Base-by-base conservation (phyloP, 495 filamentous ascomycete species). In the Talaromyces thailandensis region DNA sequence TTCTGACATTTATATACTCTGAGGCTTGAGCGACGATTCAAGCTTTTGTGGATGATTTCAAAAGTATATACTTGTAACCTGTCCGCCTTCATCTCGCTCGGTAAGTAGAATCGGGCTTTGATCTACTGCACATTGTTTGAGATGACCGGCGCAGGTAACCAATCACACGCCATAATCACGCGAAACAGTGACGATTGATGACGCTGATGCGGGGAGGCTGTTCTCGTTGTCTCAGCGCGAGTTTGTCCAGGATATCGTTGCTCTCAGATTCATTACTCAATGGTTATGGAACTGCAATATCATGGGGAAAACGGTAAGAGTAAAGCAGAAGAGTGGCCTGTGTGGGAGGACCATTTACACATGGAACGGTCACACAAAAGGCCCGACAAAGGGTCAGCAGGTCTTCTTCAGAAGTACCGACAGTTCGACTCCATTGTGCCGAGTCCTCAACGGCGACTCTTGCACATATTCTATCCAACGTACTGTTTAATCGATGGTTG, bases 171-270 rank as follows among this genome's bases (percentile, higher is more conserved):
- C 4, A 14, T 25, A 28, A 55, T 2, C 51, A 28, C 23, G 26
- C 51, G 11, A 55, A 55, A 25, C 12, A 55, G 51, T 28, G 23
- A 55, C 51, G 26, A 55, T 11, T 25, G 51, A 55, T 55, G 51
- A 55, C 51, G 51, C 51, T 55, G 51, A 55, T 55, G 51, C 51
- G 51, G 51, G 51, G 51, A 55, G 26, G 23, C 26, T 52, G 18
- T 14, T 52, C 45, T 51, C 6, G 48, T 52, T 52, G 48, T 52
- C 24, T 21, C 48, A 52, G 48, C 48, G 48, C 18, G 48, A 52
- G 48, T 25, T 21, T 18, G 8, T 52, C 48, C 18, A 52, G 48
- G 48, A 23, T 23, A 21, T 11, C 8, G 6, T 40, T 6, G 8
- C 48, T 52, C 18, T 21, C 18, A 52, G 48, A 52, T 11, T 23